Evolutionary conservation across 768 basidiomycete species (phyloP), one percentile per base, ranked within the genome.

Genomic region (Lactifluus subvellereus): DNA sequence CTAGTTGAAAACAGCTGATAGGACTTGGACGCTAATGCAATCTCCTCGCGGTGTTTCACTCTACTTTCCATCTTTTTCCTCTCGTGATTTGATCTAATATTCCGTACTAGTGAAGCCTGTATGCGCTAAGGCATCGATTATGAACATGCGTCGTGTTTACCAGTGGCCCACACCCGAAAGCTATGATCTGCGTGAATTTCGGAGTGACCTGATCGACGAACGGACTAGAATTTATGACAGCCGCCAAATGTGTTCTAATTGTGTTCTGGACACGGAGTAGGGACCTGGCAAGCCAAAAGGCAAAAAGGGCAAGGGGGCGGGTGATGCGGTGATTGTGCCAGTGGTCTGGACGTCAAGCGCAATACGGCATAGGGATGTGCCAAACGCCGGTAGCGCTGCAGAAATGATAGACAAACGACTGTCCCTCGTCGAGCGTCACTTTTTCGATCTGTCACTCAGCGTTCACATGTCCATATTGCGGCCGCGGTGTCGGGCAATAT

Each of bases 21-120:
- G 7, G 33, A 54, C 18, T 42, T 18, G n/a, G 61, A 37, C 16
- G 53, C 45, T 53, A 14, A 14, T 52, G 16, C 47, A 20, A n/a
- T 59, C 30, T 50, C 22, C 43, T 16, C n/a, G 62, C 33, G 62
- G 63, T 60, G 63, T 64, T 64, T 64, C 40, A 33, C 30, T 32
- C 53, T 55, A 18, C 58, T 56, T 50, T 55, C 33, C 20, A 16
- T 64, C 32, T n/a, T 16, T 54, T 22, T 53, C 47, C 52, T 52
- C 42, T 62, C 30, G 35, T 47, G 50, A 49, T 60, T 60, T 64
- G 49, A 56, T 60, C 63, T 64, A 56, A 64, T 64, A 20, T 37
- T 56, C 58, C 16, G 58, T 60, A 64, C 54, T 47, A 60, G 62
- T 60, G 57, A 59, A 59, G 47, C 57, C 47, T 64, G 62, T 64